phyloP scores from a whole-genome alignment of 139 green algal species.

The Chlorella vulgaris region DNA sequence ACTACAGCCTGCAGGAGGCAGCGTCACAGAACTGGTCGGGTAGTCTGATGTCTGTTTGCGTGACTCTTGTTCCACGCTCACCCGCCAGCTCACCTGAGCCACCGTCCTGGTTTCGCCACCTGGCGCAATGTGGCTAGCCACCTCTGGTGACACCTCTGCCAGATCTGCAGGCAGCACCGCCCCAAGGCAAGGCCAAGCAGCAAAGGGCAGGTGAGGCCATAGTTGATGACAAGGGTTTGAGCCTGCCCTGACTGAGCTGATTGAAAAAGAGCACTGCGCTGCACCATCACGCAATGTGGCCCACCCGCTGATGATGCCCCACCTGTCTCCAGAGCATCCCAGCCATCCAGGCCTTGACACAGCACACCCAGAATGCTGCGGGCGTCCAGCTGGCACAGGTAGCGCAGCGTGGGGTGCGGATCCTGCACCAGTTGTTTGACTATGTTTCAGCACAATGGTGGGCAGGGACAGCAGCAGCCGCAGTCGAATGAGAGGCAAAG shows the following conservation, averaged over 20 bases:
- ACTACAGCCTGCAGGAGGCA: conserved; percentile 35
- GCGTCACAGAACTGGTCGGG: neutral
- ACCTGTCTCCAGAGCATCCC: conserved; percentile 60
- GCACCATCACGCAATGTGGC: too few species aligned
- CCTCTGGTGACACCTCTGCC: conserved; percentile 1
- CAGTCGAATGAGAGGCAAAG: neutral
- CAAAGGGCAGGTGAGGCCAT: neutral
- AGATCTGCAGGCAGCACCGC: conserved; percentile 13
- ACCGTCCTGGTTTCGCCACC: neutral
- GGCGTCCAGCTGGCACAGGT: conserved; percentile 46
- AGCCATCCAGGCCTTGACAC: conserved; percentile 44
- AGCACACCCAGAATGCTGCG: conserved; percentile 45
- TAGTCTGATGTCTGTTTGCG: neutral
- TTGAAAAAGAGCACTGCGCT: too few species aligned
- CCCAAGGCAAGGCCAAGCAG: neutral
- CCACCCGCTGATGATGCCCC: too few species aligned
- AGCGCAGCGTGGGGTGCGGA: conserved; percentile 46
- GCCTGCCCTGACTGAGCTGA: too few species aligned
- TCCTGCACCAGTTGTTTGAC: conserved; percentile 2
- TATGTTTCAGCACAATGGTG: too few species aligned
- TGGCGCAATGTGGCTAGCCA: neutral
- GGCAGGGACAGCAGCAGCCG: too few species aligned
- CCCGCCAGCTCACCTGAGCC: neutral
- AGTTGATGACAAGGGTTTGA: neutral
- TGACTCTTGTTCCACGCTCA: too few species aligned